Evolutionary conservation across 73 alveolate species (phyloP).

Genomic region (Paramecium octaurelia): DNA sequence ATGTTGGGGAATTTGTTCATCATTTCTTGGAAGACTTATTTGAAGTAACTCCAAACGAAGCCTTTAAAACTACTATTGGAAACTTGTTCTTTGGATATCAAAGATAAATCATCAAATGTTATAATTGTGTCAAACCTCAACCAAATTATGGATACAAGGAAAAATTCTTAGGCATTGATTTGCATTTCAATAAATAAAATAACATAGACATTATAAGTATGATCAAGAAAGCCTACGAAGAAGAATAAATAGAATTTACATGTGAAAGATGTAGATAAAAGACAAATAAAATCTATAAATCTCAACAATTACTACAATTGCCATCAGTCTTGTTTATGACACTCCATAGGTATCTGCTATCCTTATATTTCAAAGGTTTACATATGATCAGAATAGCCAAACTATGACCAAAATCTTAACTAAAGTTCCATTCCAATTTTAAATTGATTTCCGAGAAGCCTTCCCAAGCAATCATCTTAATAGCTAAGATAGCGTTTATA

Average conservation of each 20-base stretch:
- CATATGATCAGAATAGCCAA: background rate
- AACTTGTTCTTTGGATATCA: background rate
- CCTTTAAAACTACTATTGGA: background rate
- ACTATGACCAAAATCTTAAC: background rate
- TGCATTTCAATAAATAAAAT: background rate
- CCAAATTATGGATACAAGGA: background rate
- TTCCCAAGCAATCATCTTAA: background rate
- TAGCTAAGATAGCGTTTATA: background rate
- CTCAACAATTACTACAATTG: background rate
- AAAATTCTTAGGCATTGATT: slow-evolving; percentile 13
- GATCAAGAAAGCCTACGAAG: background rate
- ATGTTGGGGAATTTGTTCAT: slow-evolving; percentile 43
- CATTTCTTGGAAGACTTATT: slow-evolving; percentile 25
- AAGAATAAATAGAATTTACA: slow-evolving; percentile 32
- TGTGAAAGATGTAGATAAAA: slow-evolving; percentile 28
- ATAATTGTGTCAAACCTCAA: background rate
- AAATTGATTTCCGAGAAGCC: background rate
- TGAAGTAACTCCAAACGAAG: background rate
- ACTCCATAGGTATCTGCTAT: background rate
- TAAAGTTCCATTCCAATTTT: slow-evolving; percentile 32
- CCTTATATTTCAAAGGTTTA: background rate
- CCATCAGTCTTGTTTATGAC: slow-evolving; percentile 19
- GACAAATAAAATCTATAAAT: background rate
- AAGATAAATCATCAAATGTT: background rate
- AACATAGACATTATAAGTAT: background rate